Conservation (phyloP, 192 early-diverging fungal species). For the Phycomyces blakesleeanus region DNA sequence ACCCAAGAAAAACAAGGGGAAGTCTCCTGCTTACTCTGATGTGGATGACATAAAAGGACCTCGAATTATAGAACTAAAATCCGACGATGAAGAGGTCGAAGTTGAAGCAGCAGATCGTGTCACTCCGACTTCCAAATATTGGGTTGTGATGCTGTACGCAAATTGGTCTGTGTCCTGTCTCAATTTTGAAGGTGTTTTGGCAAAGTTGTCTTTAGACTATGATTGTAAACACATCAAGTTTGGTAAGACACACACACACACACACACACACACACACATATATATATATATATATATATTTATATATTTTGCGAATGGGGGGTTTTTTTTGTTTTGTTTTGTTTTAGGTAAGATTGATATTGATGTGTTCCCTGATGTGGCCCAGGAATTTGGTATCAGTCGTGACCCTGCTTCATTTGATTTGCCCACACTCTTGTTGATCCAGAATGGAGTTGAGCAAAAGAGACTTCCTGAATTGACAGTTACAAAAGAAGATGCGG, state of each 20-base stretch:
- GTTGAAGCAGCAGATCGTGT: background rate
- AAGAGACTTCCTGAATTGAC: conserved; percentile 42
- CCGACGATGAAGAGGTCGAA: conserved; percentile 16
- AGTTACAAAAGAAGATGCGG: conserved; percentile 29
- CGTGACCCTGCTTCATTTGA: conserved; percentile 48
- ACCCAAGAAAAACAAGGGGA: conserved; percentile 1
- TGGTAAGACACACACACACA: conserved; percentile 10
- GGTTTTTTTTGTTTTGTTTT: background rate
- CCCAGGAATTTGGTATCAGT: conserved; percentile 44
- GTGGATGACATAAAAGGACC: conserved; percentile 20
- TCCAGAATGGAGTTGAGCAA: conserved; percentile 46
- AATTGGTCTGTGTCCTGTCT: conserved; percentile 50
- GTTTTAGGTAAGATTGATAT: conserved; percentile 46
- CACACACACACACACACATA: background rate
- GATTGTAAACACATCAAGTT: conserved; percentile 23
- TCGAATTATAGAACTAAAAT: conserved; percentile 23
- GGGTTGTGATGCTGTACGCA: conserved; percentile 49
- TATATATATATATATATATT: no score
- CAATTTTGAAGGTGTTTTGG: conserved; percentile 49
- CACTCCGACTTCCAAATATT: conserved; percentile 38
- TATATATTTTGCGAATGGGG: no score
- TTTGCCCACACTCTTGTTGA: conserved; percentile 47
- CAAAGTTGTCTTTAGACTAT: conserved; percentile 46
- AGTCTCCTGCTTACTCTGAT: background rate
- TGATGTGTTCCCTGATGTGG: conserved; percentile 42